Evolutionary conservation across 768 basidiomycete genomes (phyloP).

Genomic region (Pholiota molesta): DNA sequence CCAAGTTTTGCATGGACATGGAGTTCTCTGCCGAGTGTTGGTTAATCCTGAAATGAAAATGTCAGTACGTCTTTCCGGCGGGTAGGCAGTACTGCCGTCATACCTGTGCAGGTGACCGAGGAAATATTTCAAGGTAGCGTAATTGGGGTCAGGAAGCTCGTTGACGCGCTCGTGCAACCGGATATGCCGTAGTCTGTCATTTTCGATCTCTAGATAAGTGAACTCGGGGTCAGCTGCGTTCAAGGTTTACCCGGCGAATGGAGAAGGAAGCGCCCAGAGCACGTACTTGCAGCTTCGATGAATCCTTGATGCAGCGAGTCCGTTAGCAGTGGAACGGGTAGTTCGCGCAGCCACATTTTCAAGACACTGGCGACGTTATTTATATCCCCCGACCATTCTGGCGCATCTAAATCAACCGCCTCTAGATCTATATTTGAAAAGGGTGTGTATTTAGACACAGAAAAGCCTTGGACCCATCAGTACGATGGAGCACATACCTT

Average conservation of each 20-base stretch:
- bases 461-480: neutral
- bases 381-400: constrained; percentile 93
- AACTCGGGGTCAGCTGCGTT: constrained; percentile 11
- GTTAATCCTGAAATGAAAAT: constrained; percentile 57
- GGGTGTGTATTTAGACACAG: neutral
- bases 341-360: constrained; percentile 95
- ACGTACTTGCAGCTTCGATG: constrained; percentile 92
- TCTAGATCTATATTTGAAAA: constrained; percentile 64
- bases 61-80: neutral
- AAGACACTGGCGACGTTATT: constrained; percentile 94
- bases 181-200: constrained; percentile 93
- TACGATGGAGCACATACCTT: constrained; percentile 51
- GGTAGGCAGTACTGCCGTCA: constrained; percentile 24
- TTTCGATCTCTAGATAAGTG: constrained; percentile 72
- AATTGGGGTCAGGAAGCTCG: constrained; percentile 98
- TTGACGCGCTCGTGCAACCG: constrained; percentile 97
- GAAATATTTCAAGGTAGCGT: constrained; percentile 94
- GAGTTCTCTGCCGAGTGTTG: constrained; percentile 79
- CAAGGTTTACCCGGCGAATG: constrained; percentile 5
- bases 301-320: constrained; percentile 85
- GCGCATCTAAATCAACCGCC: constrained; percentile 80
- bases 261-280: constrained; percentile 1
- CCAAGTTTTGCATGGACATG: constrained; percentile 92
- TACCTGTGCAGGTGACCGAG: constrained; percentile 93
- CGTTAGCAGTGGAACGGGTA: constrained; percentile 93